A percentile compares a stretch with the other conserved stretches of the same genome.
Evolutionary conservation across 805 yeast species (phyloP).

Genomic region (Metschnikowia henanensis): DNA sequence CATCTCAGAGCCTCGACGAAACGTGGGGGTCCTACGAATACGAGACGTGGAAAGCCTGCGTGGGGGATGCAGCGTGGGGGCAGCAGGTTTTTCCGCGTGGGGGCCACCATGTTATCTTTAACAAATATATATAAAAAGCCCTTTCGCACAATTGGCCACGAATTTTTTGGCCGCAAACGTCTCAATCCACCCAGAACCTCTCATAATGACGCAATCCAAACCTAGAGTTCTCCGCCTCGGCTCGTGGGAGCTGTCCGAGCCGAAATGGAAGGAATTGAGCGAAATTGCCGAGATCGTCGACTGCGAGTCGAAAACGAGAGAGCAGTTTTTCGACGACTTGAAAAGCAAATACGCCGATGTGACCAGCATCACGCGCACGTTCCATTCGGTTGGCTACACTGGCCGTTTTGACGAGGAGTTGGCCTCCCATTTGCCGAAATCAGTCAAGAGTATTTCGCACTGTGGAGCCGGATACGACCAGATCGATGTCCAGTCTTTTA

Average conservation of each 20-base stretch:
- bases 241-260: slow-evolving; percentile 14
- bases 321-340: slow-evolving; percentile 44
- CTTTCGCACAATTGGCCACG: too few species aligned
- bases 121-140: too few species aligned
- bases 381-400: slow-evolving; percentile 48
- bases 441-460: slow-evolving; percentile 56
- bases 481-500: slow-evolving; percentile 55
- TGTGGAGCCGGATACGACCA: slow-evolving; percentile 81
- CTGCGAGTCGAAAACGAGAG: slow-evolving; percentile 35
- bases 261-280: slow-evolving; percentile 16
- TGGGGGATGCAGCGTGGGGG: too few species aligned
- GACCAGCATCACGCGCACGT: slow-evolving; percentile 51
- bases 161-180: too few species aligned
- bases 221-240: slow-evolving; percentile 22
- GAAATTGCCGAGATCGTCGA: slow-evolving; percentile 35
- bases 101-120: slow-evolving; percentile 1
- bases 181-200: too few species aligned
- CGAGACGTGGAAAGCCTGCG: neutral
- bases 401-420: slow-evolving; percentile 69
- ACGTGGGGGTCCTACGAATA: neutral
- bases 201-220: slow-evolving; percentile 11
- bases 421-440: slow-evolving; percentile 50
- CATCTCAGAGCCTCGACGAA: too few species aligned
- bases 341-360: slow-evolving; percentile 45
- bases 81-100: slow-evolving; percentile 10